Evolutionary conservation across 495 filamentous ascomycete genomes (phyloP), one percentile per base, ranked within the genome.

Genomic region (Penicillium simplicissimum): DNA sequence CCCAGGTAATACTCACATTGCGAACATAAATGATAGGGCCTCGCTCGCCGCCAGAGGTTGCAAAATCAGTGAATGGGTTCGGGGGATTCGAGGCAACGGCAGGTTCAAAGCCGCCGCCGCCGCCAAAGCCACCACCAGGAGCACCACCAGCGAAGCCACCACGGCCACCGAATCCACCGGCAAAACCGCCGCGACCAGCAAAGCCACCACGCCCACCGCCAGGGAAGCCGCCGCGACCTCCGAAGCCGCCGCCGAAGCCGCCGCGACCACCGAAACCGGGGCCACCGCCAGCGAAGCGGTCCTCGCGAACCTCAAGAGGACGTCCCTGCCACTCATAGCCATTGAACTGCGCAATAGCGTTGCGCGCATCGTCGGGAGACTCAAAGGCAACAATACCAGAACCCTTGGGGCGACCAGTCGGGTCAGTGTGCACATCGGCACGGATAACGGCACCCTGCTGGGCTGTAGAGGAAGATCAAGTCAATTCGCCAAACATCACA

Each of bases 321-420:
- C 95, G 90, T 19, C 95, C 95, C 74, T 98, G 94, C 95, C 95
- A 98, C 52, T 98, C 95, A 73, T 96, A 97, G 59, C 94, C 94
- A 72, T 98, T 98, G 81, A 97, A 98, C 71, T 97, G 93, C 56
- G 89, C 83, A 67, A 98, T 98, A 37, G 95, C 95, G 65, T 92
- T 96, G 59, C 92, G 91, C 23, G 96, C 93, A 76, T 98, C 95
- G 34, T 97, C 93, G 3, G 93, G 85, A 42, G 85, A 90, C 74
- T 98, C 96, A 71, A 97, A 98, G 55, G 93, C 93, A 65, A 98
- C 95, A 45, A 98, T 96, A 62, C 95, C 95, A 54, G 94, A 96
- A 36, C 95, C 95, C 79, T 86, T 98, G 25, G 96, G 92, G 42
- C 94, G 90, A 59, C 96, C 95, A 69, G 95, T 93, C 28, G 90